Base-by-base conservation (phyloP, 2,329 filamentous ascomycete genomes). In the Harringtonia lauricola region DNA sequence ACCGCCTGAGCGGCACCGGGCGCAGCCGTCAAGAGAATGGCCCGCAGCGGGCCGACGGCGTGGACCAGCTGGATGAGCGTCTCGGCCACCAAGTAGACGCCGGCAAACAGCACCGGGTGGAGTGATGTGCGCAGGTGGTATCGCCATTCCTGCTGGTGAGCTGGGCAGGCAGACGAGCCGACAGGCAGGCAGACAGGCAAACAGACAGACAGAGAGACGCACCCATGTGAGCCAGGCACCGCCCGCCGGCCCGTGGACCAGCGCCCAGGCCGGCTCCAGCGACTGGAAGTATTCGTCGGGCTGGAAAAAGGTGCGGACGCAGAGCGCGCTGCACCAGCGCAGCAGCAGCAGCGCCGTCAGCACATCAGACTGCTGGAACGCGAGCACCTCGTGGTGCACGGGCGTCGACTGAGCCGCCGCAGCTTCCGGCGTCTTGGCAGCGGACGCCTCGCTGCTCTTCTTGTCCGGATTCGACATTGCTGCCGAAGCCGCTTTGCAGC, bases 271-370 rank as follows among this genome's bases (percentile, higher is more conserved):
- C 42, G 92, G 90, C 66, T 98, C 92, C 36, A 96, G 75, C 2
- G 88, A 84, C 59, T 98, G 92, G 57, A 92, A 98, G 68, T 86
- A 96, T 63, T 98, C 92, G 67, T 98, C 92, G 24, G 92, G 92
- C 63, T 98, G 92, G 66, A 98, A 98, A 62, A 95, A 98, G 18
- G 92, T 96, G 51, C 76, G 71, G 45, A 94, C 70, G 49, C 72
- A 78, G 54, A 92, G 70, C 28, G 87, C 81, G 65, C 95, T 95
- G 59, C 85, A 61, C 51, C 90, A 72, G 43, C 92, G 86, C 50
- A 94, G 74, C 34, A 76, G 69, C 52, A 95, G 54, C 43, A 77
- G 62, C 39, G 62, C 54, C 15, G 54, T 52, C 34, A 67, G 51
- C 15, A 62, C 53, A 43, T 68, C 64, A 28, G 48, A 45, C 26